phyloP scores from a whole-genome alignment of 75 land plant species.

The Pinus taeda region DNA sequence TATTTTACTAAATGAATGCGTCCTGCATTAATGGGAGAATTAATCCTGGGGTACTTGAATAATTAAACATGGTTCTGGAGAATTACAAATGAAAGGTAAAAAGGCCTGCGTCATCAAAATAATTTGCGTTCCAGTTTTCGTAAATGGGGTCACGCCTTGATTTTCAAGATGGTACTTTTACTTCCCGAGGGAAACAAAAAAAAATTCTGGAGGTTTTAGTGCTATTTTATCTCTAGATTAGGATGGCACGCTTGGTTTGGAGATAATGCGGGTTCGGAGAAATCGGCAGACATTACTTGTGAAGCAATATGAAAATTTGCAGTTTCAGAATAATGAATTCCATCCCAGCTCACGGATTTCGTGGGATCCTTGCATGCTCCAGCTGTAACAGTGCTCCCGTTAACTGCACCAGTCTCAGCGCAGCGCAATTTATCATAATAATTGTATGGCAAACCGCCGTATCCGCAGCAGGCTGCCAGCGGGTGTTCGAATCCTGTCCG shows the following conservation, averaged over 20 bases:
- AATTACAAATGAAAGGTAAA: too few relatives aligned
- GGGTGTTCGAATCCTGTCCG: constrained; percentile 61
- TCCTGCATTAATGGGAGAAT: too few relatives aligned
- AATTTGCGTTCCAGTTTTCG: too few relatives aligned
- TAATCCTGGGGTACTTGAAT: too few relatives aligned
- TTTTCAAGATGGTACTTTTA: too few relatives aligned
- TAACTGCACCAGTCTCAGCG: constrained; percentile 1
- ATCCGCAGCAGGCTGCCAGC: constrained; percentile 72
- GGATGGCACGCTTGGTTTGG: background rate
- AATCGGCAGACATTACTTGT: constrained; percentile 36
- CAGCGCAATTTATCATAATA: constrained; percentile 40
- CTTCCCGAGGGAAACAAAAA: too few relatives aligned
- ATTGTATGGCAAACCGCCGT: constrained; percentile 74
- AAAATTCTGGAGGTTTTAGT: too few relatives aligned
- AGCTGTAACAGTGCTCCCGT: constrained; percentile 4
- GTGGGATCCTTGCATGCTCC: constrained; percentile 39
- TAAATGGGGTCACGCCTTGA: too few relatives aligned
- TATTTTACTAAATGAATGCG: too few relatives aligned
- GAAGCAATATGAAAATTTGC: constrained; percentile 48
- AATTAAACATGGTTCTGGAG: too few relatives aligned
- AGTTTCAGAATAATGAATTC: constrained; percentile 72
- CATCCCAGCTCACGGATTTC: constrained; percentile 68
- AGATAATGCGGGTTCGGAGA: constrained; percentile 26
- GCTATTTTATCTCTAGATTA: too few relatives aligned
- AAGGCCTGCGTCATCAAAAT: too few relatives aligned